Conservation (phyloP, 441 rosid genomes). For the Dalechampia spathulata region DNA sequence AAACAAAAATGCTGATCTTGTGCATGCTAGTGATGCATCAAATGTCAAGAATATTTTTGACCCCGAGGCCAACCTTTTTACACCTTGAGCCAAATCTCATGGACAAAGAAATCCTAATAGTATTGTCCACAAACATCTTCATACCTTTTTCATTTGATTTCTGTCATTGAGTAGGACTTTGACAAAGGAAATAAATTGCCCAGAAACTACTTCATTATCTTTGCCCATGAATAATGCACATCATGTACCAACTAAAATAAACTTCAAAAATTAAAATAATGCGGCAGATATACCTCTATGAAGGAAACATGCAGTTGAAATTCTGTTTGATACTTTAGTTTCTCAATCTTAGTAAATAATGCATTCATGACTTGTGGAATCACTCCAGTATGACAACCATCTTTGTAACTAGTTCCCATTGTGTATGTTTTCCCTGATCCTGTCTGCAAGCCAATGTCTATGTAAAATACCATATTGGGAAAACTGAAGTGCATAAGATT, state of each 20-base stretch:
- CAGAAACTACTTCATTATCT: neutral
- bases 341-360: conserved; percentile 71
- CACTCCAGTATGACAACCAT: conserved; percentile 67
- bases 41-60: neutral
- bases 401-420: conserved; percentile 92
- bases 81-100: neutral
- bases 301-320: conserved; percentile 90
- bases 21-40: neutral
- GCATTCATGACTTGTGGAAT: conserved; percentile 82
- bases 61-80: neutral
- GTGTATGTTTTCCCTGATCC: conserved; percentile 99
- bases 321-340: conserved; percentile 59
- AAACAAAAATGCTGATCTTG: neutral
- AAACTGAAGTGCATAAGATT: too few relatives aligned
- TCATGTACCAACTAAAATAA: neutral
- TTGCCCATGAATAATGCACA: neutral
- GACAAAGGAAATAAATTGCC: neutral
- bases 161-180: neutral
- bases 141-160: neutral
- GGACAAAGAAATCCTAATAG: neutral
- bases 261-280: neutral
- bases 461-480: neutral
- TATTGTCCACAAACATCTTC: conserved; percentile 1
- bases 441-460: conserved; percentile 43
- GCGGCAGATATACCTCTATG: conserved; percentile 52